Base-by-base conservation (phyloP, 352 stramenopile species). In the Phytopythium boreale region DNA sequence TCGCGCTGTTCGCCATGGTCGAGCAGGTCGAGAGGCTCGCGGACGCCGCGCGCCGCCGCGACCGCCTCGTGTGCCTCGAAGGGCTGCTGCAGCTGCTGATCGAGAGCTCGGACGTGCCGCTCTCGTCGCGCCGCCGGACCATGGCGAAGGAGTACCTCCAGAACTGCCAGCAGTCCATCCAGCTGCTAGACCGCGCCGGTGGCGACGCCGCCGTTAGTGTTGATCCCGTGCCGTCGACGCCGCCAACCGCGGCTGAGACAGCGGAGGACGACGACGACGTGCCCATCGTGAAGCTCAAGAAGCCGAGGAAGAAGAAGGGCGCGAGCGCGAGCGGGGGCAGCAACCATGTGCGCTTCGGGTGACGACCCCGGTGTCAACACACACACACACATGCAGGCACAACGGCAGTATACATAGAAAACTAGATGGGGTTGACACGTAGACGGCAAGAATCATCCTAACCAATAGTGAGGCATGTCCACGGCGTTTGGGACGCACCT, bases 11-110 rank as follows among this genome's bases (percentile, higher is more conserved):
- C 46, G 63, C 63, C 9, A 51, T 88, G 15, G 69, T 86, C 1
- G 75, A 86, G 47, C 73, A 73, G 11, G 71, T 75, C n/a, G 67
- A 77, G 34, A 77, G 79, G 31, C 68, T 91, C 7, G 66, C 60
- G 20, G 61, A 72, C 22, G 47, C 59, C 0, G 50, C 61, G 2
- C 81, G 80, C 36, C 78, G 78, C 31, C 66, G 66, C 47, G 79
- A 87, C 50, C 78, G 77, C 1, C 68, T 89, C 20, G 55, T 80
- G 58, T 86, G 76, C 49, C 70, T 91, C 2, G 70, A 84, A 62
- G 77, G 69, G 7, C 64, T 82, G 47, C 62, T 91, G 39, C 59
- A 63, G 19, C 57, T 77, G 17, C 47, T 89, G 20, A 31, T 80
- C 15, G 61, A 47, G 12, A 66, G 63, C 22, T 57, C 69, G 0